Evolutionary conservation across 768 basidiomycete species (phyloP), one percentile per base, ranked within the genome.

Genomic region (Phanerochaete carnosa): DNA sequence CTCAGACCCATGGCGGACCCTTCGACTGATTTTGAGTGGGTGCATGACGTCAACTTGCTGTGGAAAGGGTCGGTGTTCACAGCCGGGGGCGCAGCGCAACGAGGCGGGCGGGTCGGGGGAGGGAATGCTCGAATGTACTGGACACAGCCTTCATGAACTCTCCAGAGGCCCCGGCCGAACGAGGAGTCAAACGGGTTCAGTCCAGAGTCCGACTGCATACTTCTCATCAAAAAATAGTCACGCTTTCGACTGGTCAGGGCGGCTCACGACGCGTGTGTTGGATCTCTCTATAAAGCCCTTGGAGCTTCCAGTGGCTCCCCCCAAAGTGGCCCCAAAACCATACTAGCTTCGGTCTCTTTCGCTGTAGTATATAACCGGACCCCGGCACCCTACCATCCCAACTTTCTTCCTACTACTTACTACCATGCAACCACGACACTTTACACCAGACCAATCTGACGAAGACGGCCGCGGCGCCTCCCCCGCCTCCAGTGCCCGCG

Each of bases 361-460:
- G 54, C 35, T 37, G 43, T 39, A 23, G 30, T 58, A 58, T 58
- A 58, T 57, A 58, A 58, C 30, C 45, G 2, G 45, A 19, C 45
- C 39, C 45, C 56, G 25, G 5, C 56, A 47, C 39, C 45, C 35
- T 23, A 45, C 45, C 26, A 23, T 28, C 26, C 45, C 12, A 39
- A 37, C 43, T 55, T 33, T 22, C 51, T 33, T 33, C 51, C 51
- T 52, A 9, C 22, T 51, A 25, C 49, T 15, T 39, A 2, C 30
- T 50, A 60, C 62, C 59, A 71, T 71, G 70, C 59, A 65, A 50
- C 50, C 66, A 26, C 62, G 64, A 39, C 56, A 56, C 49, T 56
- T 67, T 9, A 67, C 65, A 37, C 67, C 66, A 23, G 68, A 68
- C n/a, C 55, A 58, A 23, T 71, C 70, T 9, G 70, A 71, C 64